Percentiles rank a stretch among this genome's conserved stretches.
These are phyloP conservation scores for Tausonia pullulans DNA, from an alignment of 1,284 basidiomycete species.

Conservation along the genomic window DNA sequence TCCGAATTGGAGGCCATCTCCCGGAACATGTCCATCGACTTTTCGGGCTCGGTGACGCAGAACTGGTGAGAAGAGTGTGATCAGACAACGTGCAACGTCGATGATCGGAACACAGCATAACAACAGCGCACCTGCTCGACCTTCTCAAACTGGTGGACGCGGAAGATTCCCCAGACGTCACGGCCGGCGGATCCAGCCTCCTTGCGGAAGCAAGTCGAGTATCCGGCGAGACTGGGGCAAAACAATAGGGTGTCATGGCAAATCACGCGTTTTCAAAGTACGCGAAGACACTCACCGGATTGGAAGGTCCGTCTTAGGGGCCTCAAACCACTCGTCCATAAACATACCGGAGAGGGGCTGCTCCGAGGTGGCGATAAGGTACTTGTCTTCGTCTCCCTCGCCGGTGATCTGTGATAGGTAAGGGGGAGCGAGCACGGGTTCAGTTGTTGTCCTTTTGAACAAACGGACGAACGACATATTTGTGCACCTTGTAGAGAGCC, in stretches of 20 bases:
- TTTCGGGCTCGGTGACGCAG: constrained; percentile 83
- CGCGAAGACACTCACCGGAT: constrained; percentile 52
- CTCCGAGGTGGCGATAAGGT: constrained; percentile 96
- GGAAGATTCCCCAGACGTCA: constrained; percentile 99
- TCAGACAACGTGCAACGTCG: no score
- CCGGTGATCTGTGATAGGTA: constrained; percentile 47
- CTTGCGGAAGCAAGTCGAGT: constrained; percentile 95
- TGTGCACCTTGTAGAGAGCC: constrained; percentile 79
- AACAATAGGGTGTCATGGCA: neutral
- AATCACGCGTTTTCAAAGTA: neutral
- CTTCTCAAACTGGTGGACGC: constrained; percentile 99
- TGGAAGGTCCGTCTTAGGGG: constrained; percentile 79
- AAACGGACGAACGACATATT: neutral
- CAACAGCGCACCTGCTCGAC: constrained; percentile 53
- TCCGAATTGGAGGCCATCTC: constrained; percentile 80
- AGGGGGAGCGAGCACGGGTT: neutral
- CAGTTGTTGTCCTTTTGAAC: neutral
- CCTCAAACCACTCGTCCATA: constrained; percentile 94
- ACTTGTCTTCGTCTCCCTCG: constrained; percentile 89
- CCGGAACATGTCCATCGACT: constrained; percentile 91
- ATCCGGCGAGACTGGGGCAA: constrained; percentile 42
- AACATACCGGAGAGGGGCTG: constrained; percentile 95
- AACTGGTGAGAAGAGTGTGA: constrained; percentile 45
- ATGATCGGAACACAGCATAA: neutral
- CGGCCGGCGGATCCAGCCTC: constrained; percentile 94